Evolutionary conservation across 2,329 filamentous ascomycete genomes (phyloP).

Genomic region (Lasiodiplodia sp.): DNA sequence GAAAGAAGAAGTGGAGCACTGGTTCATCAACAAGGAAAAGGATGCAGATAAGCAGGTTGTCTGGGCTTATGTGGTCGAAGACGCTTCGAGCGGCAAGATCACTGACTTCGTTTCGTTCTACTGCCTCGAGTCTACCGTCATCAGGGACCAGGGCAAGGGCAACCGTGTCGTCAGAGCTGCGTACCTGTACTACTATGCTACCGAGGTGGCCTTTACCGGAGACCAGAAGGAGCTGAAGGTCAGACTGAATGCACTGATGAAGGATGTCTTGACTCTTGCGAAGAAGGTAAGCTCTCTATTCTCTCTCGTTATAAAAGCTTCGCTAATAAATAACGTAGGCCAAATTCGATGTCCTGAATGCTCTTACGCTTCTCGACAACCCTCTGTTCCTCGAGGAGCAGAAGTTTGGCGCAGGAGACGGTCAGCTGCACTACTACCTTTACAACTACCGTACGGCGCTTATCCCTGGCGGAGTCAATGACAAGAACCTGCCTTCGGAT

Average conservation of each 20-base stretch:
- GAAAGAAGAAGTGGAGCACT: slow-evolving; percentile 83
- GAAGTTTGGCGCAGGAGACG: slow-evolving; percentile 93
- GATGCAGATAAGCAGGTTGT: slow-evolving; percentile 73
- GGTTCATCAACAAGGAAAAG: slow-evolving; percentile 78
- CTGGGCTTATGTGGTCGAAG: slow-evolving; percentile 90
- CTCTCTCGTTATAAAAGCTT: neutral
- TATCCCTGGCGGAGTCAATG: slow-evolving; percentile 85
- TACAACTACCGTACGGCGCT: slow-evolving; percentile 94
- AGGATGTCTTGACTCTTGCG: slow-evolving; percentile 86
- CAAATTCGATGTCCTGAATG: slow-evolving; percentile 97
- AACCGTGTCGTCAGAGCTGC: slow-evolving; percentile 85
- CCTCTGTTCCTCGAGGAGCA: slow-evolving; percentile 90
- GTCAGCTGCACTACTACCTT: slow-evolving; percentile 94
- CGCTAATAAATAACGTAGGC: slow-evolving; percentile 48
- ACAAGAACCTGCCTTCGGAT: slow-evolving; percentile 78
- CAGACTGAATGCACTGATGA: slow-evolving; percentile 81
- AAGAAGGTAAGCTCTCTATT: slow-evolving; percentile 67
- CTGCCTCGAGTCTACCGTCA: slow-evolving; percentile 89
- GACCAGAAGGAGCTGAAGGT: slow-evolving; percentile 69
- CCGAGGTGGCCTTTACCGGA: slow-evolving; percentile 21
- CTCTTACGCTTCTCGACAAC: slow-evolving; percentile 92
- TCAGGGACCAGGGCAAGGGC: slow-evolving; percentile 70
- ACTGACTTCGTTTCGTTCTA: slow-evolving; percentile 99
- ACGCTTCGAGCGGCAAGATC: slow-evolving; percentile 74
- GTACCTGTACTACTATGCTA: slow-evolving; percentile 97